Evolutionary conservation across 139 green algal genomes (phyloP), one percentile per base, ranked within the genome.

Genomic region (Chlorella vulgaris): DNA sequence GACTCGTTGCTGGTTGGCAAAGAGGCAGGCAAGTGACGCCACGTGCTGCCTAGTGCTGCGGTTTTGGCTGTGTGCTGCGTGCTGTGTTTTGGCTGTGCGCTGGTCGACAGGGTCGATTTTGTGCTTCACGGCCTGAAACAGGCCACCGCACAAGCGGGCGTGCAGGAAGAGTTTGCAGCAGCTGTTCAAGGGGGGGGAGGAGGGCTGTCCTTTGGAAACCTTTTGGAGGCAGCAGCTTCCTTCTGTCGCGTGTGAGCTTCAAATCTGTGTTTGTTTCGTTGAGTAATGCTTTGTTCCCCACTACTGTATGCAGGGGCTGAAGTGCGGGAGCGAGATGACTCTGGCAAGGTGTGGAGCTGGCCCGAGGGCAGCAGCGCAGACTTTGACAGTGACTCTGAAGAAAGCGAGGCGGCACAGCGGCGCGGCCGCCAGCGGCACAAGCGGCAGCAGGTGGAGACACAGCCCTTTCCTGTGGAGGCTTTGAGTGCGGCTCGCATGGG

Each of bases 1-100:
- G 87, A 91, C 62, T 35, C 24, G 42, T 26, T 89, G 26, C 84
- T 91, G 10, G 15, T 55, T 63, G 87, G 90, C 35, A 63, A 66
- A 35, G 65, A 83, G 35, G 38, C 77, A 38, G 65, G 77, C 63
- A 35, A 60, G 65, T 31, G 60, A 5, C 35, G n/a, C n/a, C n/a
- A n/a, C n/a, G n/a, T n/a, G n/a, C n/a, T n/a, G n/a, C n/a, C n/a
- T n/a, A n/a, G n/a, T n/a, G n/a, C n/a, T n/a, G n/a, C n/a, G n/a
- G n/a, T n/a, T n/a, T n/a, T n/a, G n/a, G n/a, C n/a, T n/a, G n/a
- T n/a, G n/a, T n/a, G n/a, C n/a, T n/a, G n/a, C n/a, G n/a, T n/a
- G n/a, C 40, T 61, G 35, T 18, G 61, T 6, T 7, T 4, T 31
- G 26, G 4, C 3, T 2, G 40, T 26, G 24, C 39, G 47, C 15